Base-by-base conservation (phyloP, 2,329 filamentous ascomycete genomes). In the Corynespora cassiicola region DNA sequence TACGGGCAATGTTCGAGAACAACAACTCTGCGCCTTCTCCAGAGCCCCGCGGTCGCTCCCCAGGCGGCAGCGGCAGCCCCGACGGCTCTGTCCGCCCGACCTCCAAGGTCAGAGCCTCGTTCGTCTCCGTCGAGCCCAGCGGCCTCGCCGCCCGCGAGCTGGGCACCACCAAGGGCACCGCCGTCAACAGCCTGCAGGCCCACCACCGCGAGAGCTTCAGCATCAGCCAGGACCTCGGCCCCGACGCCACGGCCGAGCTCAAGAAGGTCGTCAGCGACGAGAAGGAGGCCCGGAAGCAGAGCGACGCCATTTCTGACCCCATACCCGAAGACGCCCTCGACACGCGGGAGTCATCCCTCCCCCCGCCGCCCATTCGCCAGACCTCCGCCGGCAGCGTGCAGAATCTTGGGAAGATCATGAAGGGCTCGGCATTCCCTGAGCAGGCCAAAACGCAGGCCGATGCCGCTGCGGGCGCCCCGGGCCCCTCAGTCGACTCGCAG, bases 1-100 rank as follows among this genome's bases (percentile, higher is more conserved):
- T 77, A 40, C 66, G 73, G 56, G 73, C 74, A 40, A 70, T 76
- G 64, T 77, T 76, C 60, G 74, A 77, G 63, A 71, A 66, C 48
- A 60, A 65, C 38, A 56, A 50, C 50, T 51, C 61, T 36, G 55
- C 66, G 40, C 11, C 50, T 26, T 64, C 66, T 55, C 65, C 70
- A 58, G 66, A 72, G 48, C 59, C 68, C 50, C 71, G 73, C 52
- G 72, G 72, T 37, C 68, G 72, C 45, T 75, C 72, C 29, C 69
- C 68, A 44, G 63, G 61, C 48, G 68, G 61, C 52, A 58, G 57
- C 38, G 51, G 50, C 37, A 40, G 57, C 34, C 45, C 56, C 42
- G 61, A 63, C 47, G 46, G 50, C 43, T 43, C 44, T 39, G 61
- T 52, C 50, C 65, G 65, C 36, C 68, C 70, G 3, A 65, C 63